Conservation (phyloP, 164 flowering plant genomes). For the Vitis vinifera region ASM3070453v1 NC_081809.1:26090501-26091000, state of each 20-base stretch:
- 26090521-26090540: conserved; percentile 94
- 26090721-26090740: conserved; percentile 59
- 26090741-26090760: conserved; percentile 92
- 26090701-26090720: conserved; percentile 89
- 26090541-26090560: conserved; percentile 77
- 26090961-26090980: conserved; percentile 85
- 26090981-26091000: conserved; percentile 82
- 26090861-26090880: conserved; percentile 96
- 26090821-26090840: conserved; percentile 90
- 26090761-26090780: conserved; percentile 82
- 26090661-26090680: conserved; percentile 83
- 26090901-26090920: conserved; percentile 91
- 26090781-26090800: conserved; percentile 83
- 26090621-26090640: conserved; percentile 74
- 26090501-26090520: conserved; percentile 68
- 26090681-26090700: conserved; percentile 76
- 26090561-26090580: conserved; percentile 59
- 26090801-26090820: conserved; percentile 78
- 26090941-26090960: conserved; percentile 98
- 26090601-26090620: conserved; percentile 67
- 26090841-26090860: conserved; percentile 76
- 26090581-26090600: conserved; percentile 72
- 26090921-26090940: conserved; percentile 63
- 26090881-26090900: conserved; percentile 95
- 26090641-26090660: conserved; percentile 61